phyloP scores from a whole-genome alignment of 2,329 filamentous ascomycete genomes.

The Penicillium sp. region DNA sequence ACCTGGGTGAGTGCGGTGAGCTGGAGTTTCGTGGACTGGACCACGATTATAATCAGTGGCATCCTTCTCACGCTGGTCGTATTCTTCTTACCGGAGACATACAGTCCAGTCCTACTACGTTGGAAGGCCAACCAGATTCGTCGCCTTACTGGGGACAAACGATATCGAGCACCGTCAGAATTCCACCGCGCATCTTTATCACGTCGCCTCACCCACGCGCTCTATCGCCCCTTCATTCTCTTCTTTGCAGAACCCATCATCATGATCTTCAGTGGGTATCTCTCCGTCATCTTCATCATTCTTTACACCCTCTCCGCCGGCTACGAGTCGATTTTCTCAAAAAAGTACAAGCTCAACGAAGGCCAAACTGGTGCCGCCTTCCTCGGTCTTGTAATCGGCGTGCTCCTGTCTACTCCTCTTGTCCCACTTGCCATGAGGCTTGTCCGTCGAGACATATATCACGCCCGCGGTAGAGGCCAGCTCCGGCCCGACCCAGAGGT shows the following conservation, averaged over 20 bases:
- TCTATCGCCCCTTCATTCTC: constrained; percentile 50
- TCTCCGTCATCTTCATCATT: constrained; percentile 33
- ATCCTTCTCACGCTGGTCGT: constrained; percentile 36
- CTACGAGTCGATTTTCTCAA: constrained; percentile 6
- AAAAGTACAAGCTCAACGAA: constrained; percentile 36
- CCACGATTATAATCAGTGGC: constrained; percentile 39
- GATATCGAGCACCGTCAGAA: constrained; percentile 50
- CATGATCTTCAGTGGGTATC: constrained; percentile 26
- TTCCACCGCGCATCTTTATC: constrained; percentile 42
- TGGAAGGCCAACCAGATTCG: constrained; percentile 48
- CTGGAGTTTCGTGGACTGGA: constrained; percentile 52
- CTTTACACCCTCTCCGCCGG: constrained; percentile 30
- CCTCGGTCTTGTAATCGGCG: constrained; percentile 46
- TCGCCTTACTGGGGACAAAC: constrained; percentile 43
- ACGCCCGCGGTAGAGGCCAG: constrained; percentile 41
- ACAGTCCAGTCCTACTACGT: constrained; percentile 46
- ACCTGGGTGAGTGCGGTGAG: constrained; percentile 35
- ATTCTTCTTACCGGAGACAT: constrained; percentile 52
- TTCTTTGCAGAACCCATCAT: constrained; percentile 46
- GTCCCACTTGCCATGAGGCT: constrained; percentile 48
- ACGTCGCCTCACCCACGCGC: constrained; percentile 41
- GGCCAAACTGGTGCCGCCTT: constrained; percentile 50
- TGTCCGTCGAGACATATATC: constrained; percentile 44
- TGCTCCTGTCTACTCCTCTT: constrained; percentile 37
- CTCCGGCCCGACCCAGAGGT: constrained; percentile 51